These are phyloP conservation scores for Globisporangium echinulatum DNA, from an alignment of 352 stramenopile genomes.

Conservation along the genomic window DNA sequence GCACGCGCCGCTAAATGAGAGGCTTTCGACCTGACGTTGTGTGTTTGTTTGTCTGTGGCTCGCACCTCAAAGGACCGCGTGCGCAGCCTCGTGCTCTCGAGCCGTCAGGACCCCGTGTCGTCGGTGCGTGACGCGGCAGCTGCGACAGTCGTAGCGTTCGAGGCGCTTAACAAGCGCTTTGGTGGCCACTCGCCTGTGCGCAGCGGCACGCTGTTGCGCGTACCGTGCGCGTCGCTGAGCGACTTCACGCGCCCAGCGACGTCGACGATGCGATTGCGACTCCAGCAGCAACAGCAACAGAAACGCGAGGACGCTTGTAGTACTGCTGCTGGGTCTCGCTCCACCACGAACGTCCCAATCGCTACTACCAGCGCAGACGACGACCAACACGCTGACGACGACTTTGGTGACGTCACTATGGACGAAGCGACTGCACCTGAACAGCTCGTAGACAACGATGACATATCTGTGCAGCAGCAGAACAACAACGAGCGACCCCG, in stretches of 20 bases:
- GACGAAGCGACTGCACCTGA: slow-evolving; percentile 23
- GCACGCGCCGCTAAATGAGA: no score
- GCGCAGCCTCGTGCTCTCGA: slow-evolving; percentile 30
- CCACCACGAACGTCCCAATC: no score
- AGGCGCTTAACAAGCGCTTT: slow-evolving; percentile 12
- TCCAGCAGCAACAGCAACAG: slow-evolving; percentile 2
- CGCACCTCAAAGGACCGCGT: slow-evolving; percentile 26
- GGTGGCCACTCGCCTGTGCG: slow-evolving; percentile 4
- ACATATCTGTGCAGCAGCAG: no score
- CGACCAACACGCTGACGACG: neutral
- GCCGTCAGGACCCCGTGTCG: slow-evolving; percentile 45
- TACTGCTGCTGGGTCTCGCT: neutral
- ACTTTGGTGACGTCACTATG: slow-evolving; percentile 24
- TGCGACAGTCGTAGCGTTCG: slow-evolving; percentile 29
- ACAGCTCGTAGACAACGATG: slow-evolving; percentile 6
- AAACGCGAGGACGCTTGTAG: neutral
- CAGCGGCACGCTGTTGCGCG: neutral
- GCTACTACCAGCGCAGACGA: neutral
- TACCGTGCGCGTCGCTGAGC: neutral
- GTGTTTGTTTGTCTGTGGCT: neutral
- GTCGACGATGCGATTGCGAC: neutral
- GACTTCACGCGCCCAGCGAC: neutral
- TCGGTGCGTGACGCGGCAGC: slow-evolving; percentile 45
- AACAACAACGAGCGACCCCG: no score
- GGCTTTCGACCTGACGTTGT: no score